These are phyloP conservation scores for Auricularia auricula-judae DNA, from an alignment of 768 basidiomycete species.

Conservation along the genomic window DNA sequence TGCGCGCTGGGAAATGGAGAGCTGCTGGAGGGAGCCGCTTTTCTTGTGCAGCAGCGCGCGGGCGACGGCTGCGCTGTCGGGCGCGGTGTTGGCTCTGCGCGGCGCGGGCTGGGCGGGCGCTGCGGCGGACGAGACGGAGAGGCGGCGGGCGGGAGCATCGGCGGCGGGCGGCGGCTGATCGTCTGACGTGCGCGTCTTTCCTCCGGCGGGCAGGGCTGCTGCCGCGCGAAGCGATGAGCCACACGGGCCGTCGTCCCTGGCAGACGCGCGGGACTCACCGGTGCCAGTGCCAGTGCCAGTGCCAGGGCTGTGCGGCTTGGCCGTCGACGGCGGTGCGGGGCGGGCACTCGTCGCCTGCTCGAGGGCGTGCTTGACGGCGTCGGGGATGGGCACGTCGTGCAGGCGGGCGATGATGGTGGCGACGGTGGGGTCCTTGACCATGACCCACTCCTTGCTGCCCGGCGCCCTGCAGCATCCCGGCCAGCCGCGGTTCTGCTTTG, in stretches of 20 bases:
- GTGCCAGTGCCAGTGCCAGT: background rate
- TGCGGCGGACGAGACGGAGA: background rate
- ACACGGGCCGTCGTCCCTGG: background rate
- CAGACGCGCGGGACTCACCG: conserved; percentile 1
- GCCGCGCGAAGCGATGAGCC: too few relatives aligned
- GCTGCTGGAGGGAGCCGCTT: background rate
- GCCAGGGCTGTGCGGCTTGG: background rate
- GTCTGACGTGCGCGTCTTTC: too few relatives aligned
- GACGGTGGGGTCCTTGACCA: conserved; percentile 70
- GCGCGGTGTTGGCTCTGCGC: background rate
- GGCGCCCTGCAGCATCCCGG: conserved; percentile 86
- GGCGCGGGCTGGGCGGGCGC: background rate
- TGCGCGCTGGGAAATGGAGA: conserved; percentile 1
- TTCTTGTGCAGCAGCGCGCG: background rate
- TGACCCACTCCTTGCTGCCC: conserved; percentile 54
- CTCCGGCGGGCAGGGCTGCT: too few relatives aligned
- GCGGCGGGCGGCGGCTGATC: too few relatives aligned
- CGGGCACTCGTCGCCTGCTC: conserved; percentile 22
- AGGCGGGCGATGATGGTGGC: conserved; percentile 45
- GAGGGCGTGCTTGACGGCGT: conserved; percentile 56
- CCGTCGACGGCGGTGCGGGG: background rate
- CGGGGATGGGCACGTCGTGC: conserved; percentile 62
- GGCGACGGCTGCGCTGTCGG: background rate
- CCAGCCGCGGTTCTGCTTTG: conserved; percentile 68
- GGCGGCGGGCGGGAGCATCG: too few relatives aligned